Evolutionary conservation across 768 basidiomycete species (phyloP), one percentile per base, ranked within the genome.

Genomic region (Filobasidium floriforme): DNA sequence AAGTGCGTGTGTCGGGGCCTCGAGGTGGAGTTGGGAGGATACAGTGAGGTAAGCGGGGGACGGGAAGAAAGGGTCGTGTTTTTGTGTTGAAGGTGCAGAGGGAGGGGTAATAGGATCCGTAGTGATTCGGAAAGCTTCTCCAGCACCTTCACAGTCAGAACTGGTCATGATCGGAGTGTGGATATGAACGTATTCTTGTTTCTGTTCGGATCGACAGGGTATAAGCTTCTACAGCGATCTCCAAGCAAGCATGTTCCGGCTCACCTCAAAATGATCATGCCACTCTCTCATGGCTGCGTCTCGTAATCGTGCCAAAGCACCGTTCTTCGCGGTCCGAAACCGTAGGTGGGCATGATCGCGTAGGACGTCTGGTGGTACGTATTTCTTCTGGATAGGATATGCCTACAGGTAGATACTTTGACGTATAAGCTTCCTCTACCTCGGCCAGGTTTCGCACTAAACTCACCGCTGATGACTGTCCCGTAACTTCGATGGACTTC

Each of bases 101-200:
- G 71, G 60, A 5, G 54, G 41, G 6, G 32, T 44, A 3, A 59
- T 11, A 28, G 64, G 54, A 1, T 65, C 67, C 29, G 68, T 61
- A 6, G 70, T 66, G 11, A 46, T 32, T 7, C 84, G 83, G 77
- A 98, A 98, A 1, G 89, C 85, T 78, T 98, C 93, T 22, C 96
- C 94, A 7, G 89, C 93, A 14, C 93, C 96, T 81, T 99, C 96
- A 62, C 92, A 92, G 76, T 99, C 96, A 71, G 86, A 91, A 18
- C 86, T 85, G 0, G 94, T 97, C 26, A 97, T 79, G 55, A 98
- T 83, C 0, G 96, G 96, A 0, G 92, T 89, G 72, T 96, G 87
- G 15, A 84, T 83, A 73, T 88, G 85, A 43, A 81, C 78, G 76
- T 96, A 98, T 11, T 85, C 89, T 76, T 89, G 84, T n/a, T 78